Conservation (phyloP, 768 basidiomycete species). For the Trametes villosa region DNA sequence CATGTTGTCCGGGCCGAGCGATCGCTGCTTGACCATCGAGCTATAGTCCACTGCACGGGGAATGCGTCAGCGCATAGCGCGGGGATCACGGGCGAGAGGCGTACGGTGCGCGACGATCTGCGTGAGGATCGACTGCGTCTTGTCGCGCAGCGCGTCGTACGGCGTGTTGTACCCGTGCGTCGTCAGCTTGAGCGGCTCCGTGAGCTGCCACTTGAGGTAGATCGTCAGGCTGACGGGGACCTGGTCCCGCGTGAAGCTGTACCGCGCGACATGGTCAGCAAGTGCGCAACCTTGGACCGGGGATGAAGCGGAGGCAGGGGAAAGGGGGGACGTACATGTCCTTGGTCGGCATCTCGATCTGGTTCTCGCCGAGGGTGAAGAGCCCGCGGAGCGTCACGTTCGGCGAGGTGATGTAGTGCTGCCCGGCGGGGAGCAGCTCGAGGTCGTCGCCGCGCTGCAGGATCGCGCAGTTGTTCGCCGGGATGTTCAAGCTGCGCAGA, state of each 20-base stretch:
- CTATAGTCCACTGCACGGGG: constrained; percentile 54
- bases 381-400: constrained; percentile 81
- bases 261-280: background rate
- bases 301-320: background rate
- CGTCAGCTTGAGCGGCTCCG: constrained; percentile 64
- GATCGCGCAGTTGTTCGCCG: constrained; percentile 86
- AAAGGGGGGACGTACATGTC: constrained; percentile 62
- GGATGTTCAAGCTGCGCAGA: constrained; percentile 69
- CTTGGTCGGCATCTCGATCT: constrained; percentile 86
- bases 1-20: constrained; percentile 74
- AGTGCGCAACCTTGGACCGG: background rate
- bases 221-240: constrained; percentile 84
- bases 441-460: constrained; percentile 82
- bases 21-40: constrained; percentile 78
- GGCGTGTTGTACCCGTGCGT: constrained; percentile 86
- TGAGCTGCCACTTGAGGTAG: constrained; percentile 77
- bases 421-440: constrained; percentile 77
- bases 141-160: constrained; percentile 77
- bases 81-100: constrained; percentile 43
- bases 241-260: constrained; percentile 82
- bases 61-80: constrained; percentile 8
- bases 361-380: constrained; percentile 83
- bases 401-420: constrained; percentile 84
- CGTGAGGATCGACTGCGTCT: constrained; percentile 85
- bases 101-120: constrained; percentile 82